These are phyloP conservation scores for Cyberlindnera americana DNA, from an alignment of 805 yeast species.

Conservation along the genomic window DNA sequence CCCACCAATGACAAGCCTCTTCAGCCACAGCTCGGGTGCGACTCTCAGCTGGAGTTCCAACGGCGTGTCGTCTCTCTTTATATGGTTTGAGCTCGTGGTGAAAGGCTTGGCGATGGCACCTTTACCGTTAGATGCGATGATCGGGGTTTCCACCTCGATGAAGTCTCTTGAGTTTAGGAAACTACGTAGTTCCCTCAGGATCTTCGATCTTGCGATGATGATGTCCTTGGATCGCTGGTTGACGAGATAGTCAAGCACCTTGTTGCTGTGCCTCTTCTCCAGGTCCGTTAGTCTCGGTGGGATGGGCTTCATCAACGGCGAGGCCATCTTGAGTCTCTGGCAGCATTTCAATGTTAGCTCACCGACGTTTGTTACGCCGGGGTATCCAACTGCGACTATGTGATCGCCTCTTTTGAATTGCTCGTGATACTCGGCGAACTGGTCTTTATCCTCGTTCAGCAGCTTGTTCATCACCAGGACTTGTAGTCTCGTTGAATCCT, in stretches of 20 bases:
- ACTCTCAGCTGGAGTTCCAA: slow-evolving; percentile 62
- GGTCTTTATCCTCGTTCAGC: slow-evolving; percentile 38
- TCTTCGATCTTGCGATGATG: slow-evolving; percentile 48
- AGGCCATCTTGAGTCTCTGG: slow-evolving; percentile 45
- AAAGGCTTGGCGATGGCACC: slow-evolving; percentile 97
- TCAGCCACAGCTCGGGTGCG: slow-evolving; percentile 95
- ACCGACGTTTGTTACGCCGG: slow-evolving; percentile 74
- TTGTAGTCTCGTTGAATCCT: slow-evolving; percentile 58
- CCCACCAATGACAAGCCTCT: slow-evolving; percentile 77
- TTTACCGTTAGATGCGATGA: slow-evolving; percentile 64
- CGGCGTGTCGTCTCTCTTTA: slow-evolving; percentile 23
- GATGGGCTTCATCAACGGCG: slow-evolving; percentile 67
- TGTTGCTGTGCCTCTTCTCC: slow-evolving; percentile 55
- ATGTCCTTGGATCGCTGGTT: slow-evolving; percentile 47
- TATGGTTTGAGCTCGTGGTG: slow-evolving; percentile 41
- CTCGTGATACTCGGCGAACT: slow-evolving; percentile 35
- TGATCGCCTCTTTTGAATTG: slow-evolving; percentile 69
- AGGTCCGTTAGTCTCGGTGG: slow-evolving; percentile 62
- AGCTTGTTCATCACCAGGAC: slow-evolving; percentile 54
- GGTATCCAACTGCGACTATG: slow-evolving; percentile 60
- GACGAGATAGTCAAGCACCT: slow-evolving; percentile 72
- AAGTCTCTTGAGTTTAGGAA: slow-evolving; percentile 57
- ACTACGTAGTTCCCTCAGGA: slow-evolving; percentile 51
- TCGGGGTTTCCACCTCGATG: slow-evolving; percentile 87
- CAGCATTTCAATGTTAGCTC: slow-evolving; percentile 68